Evolutionary conservation across 768 basidiomycete genomes (phyloP).

Genomic region (Leccinum truebloodii): DNA sequence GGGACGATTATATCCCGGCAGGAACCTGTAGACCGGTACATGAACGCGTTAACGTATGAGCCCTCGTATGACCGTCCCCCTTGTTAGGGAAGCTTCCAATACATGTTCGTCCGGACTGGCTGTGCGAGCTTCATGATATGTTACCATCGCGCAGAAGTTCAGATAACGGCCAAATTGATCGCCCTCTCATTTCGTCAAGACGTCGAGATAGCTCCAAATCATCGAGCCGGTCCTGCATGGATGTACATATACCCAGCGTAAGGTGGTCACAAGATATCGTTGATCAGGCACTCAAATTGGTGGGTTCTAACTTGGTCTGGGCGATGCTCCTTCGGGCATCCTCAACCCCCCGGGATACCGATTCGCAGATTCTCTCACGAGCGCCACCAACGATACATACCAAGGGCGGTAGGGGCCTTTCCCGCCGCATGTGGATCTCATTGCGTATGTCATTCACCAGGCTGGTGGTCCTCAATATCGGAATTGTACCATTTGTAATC

Average conservation of each 20-base stretch:
- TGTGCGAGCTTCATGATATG: neutral
- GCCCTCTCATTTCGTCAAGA: neutral
- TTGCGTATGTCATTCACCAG: conserved; percentile 9
- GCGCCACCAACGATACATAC: neutral
- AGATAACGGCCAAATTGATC: neutral
- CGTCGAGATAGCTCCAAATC: neutral
- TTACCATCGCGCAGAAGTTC: neutral
- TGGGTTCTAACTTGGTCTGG: conserved; percentile 9
- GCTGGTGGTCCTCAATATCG: conserved; percentile 17
- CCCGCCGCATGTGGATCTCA: conserved; percentile 5
- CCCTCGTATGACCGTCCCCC: neutral
- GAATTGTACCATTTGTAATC: conserved; percentile 15
- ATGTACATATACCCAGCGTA: conserved; percentile 4
- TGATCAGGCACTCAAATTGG: conserved; percentile 21
- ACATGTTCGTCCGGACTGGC: neutral
- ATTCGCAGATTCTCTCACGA: conserved; percentile 31
- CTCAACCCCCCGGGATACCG: conserved; percentile 8
- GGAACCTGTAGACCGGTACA: conserved; percentile 3
- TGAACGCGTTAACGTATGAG: neutral
- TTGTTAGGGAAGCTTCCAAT: conserved; percentile 2
- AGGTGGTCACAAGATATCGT: conserved; percentile 21
- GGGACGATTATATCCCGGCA: conserved; percentile 1
- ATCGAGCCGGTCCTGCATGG: neutral
- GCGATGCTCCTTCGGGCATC: conserved; percentile 11
- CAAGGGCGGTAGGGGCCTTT: conserved; percentile 2